Evolutionary conservation across 306 rosid species (phyloP).

Genomic region (Luffa acutangula): DNA sequence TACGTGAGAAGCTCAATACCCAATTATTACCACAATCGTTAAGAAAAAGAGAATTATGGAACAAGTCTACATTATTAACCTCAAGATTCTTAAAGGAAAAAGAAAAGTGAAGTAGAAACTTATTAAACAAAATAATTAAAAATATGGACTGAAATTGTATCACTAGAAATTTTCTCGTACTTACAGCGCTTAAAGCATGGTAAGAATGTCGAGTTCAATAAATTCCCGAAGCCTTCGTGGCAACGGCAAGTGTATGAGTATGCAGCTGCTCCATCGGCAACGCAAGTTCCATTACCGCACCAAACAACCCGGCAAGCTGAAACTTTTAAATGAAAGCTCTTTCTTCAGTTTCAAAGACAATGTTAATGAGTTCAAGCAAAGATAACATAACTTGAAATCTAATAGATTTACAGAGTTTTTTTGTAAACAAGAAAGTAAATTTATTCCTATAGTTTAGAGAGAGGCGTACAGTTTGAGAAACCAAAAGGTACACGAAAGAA

Average conservation of each 20-base stretch:
- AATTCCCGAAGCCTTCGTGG: constrained; percentile 18
- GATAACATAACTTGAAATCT: neutral
- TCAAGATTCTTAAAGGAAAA: too few relatives aligned
- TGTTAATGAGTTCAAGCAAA: neutral
- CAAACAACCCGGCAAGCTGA: constrained; percentile 24
- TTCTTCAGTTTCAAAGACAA: neutral
- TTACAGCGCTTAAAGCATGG: constrained; percentile 36
- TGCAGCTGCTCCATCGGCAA: constrained; percentile 11
- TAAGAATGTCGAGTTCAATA: neutral
- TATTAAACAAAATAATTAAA: neutral
- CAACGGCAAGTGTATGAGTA: constrained; percentile 24
- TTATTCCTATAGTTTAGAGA: neutral
- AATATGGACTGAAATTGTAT: neutral
- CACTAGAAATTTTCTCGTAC: neutral
- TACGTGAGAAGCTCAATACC: neutral
- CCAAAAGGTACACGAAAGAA: neutral
- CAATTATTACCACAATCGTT: too few relatives aligned
- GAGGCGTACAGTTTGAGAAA: constrained; percentile 9
- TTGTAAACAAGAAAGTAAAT: neutral
- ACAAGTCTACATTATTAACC: neutral
- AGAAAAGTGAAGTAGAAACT: neutral
- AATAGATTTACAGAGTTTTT: neutral
- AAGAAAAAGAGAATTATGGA: neutral
- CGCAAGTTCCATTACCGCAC: constrained; percentile 33
- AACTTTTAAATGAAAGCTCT: neutral